Percentiles rank a stretch among this genome's conserved stretches.
Conservation (phyloP, 495 filamentous ascomycete species). For the Lophiotrema nucula region DNA sequence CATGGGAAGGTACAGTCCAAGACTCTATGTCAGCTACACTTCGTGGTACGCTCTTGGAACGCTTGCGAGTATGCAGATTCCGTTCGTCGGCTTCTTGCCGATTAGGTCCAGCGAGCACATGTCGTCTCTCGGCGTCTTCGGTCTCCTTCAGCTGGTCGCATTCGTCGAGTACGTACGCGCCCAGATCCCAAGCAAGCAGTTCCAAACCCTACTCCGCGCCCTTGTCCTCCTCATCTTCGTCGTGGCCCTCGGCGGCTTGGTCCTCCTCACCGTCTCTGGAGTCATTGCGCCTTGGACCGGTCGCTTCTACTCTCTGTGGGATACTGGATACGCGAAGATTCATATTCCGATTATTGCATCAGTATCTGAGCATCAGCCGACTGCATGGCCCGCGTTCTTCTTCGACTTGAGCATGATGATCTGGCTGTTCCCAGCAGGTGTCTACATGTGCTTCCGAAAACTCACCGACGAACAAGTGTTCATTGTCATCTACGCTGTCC, state of each 20-base stretch:
- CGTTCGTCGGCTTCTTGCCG: conserved; percentile 96
- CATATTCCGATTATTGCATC: conserved; percentile 99
- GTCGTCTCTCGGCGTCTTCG: conserved; percentile 96
- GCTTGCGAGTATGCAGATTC: conserved; percentile 98
- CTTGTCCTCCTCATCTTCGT: conserved; percentile 75
- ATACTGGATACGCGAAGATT: conserved; percentile 98
- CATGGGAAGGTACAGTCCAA: conserved; percentile 94
- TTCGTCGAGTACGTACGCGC: conserved; percentile 89
- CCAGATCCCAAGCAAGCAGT: conserved; percentile 87
- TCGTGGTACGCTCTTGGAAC: conserved; percentile 98
- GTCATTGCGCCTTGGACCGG: conserved; percentile 97
- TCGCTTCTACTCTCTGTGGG: conserved; percentile 99
- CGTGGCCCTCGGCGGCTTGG: conserved; percentile 70
- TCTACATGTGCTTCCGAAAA: conserved; percentile 95
- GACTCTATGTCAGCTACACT: conserved; percentile 93
- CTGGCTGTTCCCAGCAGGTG: conserved; percentile 98
- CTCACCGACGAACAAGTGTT: conserved; percentile 98
- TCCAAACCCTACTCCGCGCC: conserved; percentile 78
- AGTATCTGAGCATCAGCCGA: conserved; percentile 98
- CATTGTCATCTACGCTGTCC: conserved; percentile 91
- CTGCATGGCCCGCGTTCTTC: conserved; percentile 99
- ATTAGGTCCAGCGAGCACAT: conserved; percentile 98
- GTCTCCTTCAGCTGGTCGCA: conserved; percentile 88
- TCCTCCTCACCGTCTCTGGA: conserved; percentile 79
- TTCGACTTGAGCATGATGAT: conserved; percentile 98